These are phyloP conservation scores for Passiflora organensis DNA, from an alignment of 345 rosid species.

Conservation along the genomic window DNA sequence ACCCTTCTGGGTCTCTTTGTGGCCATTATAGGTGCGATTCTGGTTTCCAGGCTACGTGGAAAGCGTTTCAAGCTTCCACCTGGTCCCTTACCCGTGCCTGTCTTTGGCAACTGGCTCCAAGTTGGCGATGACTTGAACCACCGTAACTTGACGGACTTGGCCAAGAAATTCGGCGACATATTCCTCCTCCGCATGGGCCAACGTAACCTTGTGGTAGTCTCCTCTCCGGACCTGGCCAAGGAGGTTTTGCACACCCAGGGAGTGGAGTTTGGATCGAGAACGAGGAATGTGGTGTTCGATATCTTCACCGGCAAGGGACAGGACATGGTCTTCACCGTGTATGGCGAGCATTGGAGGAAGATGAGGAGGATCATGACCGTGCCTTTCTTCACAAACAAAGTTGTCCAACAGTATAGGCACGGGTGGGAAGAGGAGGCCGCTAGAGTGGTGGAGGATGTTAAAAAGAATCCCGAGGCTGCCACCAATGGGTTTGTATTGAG, in stretches of 20 bases:
- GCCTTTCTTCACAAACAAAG: constrained; percentile 93
- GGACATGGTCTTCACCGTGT: constrained; percentile 98
- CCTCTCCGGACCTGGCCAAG: constrained; percentile 79
- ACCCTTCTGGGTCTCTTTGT: constrained; percentile 61
- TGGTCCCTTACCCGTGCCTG: constrained; percentile 78
- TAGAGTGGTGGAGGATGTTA: constrained; percentile 64
- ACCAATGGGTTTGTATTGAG: constrained; percentile 68
- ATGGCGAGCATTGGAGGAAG: constrained; percentile 99
- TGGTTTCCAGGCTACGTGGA: constrained; percentile 78
- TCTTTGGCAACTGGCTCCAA: constrained; percentile 98
- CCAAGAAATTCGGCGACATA: constrained; percentile 67
- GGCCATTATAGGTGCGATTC: constrained; percentile 56
- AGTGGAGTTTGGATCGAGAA: constrained; percentile 89
- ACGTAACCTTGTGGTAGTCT: constrained; percentile 81
- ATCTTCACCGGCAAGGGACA: constrained; percentile 97
- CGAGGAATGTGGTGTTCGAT: constrained; percentile 90
- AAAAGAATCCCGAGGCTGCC: constrained; percentile 66
- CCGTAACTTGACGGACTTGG: constrained; percentile 72
- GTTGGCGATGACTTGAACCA: constrained; percentile 97
- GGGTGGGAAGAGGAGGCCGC: constrained; percentile 84
- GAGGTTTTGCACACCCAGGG: constrained; percentile 95
- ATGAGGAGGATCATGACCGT: constrained; percentile 99
- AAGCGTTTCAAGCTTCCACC: constrained; percentile 86
- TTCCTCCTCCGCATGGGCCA: constrained; percentile 83
- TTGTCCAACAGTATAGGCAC: constrained; percentile 62